phyloP scores from a whole-genome alignment of 192 early-diverging fungal genomes.

The Helicostylum pulchrum region DNA sequence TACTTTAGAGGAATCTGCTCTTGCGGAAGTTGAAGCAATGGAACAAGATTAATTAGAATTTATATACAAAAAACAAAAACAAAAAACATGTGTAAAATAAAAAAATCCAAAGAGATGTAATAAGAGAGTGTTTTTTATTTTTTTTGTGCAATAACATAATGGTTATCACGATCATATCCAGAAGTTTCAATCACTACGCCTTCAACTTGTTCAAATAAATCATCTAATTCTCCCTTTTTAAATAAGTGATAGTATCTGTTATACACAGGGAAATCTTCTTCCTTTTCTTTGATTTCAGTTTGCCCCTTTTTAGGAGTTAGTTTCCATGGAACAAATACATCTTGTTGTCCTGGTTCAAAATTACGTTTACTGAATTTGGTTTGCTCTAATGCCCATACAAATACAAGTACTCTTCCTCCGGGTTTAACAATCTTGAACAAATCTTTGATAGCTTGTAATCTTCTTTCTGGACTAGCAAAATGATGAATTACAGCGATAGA shows the following conservation, averaged over 20 bases:
- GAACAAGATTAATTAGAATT: too few species aligned
- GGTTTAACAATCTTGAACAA: constrained; percentile 70
- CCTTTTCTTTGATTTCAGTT: constrained; percentile 27
- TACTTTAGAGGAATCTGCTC: background rate
- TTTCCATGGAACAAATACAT: constrained; percentile 93
- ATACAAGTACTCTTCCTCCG: constrained; percentile 74
- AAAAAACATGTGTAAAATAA: too few species aligned
- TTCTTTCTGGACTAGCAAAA: constrained; percentile 74
- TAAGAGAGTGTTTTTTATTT: background rate
- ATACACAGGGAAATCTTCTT: constrained; percentile 42
- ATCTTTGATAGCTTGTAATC: constrained; percentile 72
- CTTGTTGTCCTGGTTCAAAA: constrained; percentile 77
- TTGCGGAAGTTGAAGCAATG: too few species aligned
- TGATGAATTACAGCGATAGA: constrained; percentile 98
- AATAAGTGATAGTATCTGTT: constrained; percentile 93
- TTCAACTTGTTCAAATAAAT: constrained; percentile 53
- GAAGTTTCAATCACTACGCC: constrained; percentile 53
- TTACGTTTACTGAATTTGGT: constrained; percentile 63
- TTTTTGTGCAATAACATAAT: constrained; percentile 70
- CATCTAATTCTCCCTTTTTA: constrained; percentile 78
- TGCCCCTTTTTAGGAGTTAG: constrained; percentile 51
- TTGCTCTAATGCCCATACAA: constrained; percentile 98
- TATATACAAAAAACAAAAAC: too few species aligned
- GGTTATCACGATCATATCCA: constrained; percentile 97
- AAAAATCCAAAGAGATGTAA: too few species aligned